These are phyloP conservation scores for Dictyostelium citrinum DNA, from an alignment of 78 protist species.

Conservation along the genomic window DNA sequence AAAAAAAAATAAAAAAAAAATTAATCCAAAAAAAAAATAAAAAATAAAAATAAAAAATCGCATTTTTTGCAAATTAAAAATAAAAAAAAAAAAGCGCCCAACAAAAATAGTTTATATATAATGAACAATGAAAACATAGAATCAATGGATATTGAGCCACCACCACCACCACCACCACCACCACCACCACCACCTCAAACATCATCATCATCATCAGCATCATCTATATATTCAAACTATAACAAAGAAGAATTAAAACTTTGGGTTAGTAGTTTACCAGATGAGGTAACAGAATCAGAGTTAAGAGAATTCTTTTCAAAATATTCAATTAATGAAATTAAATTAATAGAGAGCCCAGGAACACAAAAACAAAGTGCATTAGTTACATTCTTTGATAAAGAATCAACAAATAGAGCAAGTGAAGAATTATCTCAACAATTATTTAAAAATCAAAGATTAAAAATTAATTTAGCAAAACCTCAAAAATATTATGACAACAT, in stretches of 20 bases:
- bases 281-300: background rate
- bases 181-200: background rate
- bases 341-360: background rate
- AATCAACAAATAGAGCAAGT: background rate
- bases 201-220: background rate
- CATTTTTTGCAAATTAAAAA: no score
- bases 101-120: no score
- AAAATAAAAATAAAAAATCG: background rate
- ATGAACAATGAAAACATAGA: background rate
- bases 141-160: background rate
- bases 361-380: slow-evolving; percentile 4
- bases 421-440: background rate
- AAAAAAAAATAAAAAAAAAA: no score
- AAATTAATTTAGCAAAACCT: slow-evolving; percentile 30
- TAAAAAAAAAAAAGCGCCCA: no score
- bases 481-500: background rate
- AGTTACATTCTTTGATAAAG: background rate
- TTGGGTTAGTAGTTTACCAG: slow-evolving; percentile 57
- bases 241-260: slow-evolving; percentile 26
- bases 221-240: background rate
- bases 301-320: background rate
- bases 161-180: background rate
- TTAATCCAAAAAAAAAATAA: no score
- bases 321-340: background rate
- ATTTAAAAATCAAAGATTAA: slow-evolving; percentile 7